Conservation (phyloP, 805 yeast species). For the Candida michaelii region DNA sequence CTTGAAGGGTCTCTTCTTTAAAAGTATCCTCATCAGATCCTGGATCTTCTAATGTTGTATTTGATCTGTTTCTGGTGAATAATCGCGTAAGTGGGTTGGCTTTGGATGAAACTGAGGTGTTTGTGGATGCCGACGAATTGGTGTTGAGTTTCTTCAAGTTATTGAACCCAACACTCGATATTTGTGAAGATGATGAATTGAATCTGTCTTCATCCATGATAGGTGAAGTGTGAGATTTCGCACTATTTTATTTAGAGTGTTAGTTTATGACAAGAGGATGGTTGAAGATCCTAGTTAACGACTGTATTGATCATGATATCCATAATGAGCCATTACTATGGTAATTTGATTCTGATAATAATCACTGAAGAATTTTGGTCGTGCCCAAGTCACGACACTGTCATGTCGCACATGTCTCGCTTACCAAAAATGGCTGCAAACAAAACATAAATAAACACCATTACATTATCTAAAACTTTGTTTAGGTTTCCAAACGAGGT, state of each 20-base stretch:
- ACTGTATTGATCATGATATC: no score
- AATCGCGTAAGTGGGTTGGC: slow-evolving; percentile 30
- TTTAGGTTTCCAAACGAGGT: not conserved
- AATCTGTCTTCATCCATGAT: slow-evolving; percentile 1
- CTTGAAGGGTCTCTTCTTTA: slow-evolving; percentile 12
- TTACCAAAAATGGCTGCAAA: slow-evolving; percentile 9
- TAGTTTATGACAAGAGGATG: no score
- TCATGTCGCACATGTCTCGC: not conserved
- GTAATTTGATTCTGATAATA: no score
- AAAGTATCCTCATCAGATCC: slow-evolving; percentile 6
- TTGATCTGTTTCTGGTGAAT: slow-evolving; percentile 30
- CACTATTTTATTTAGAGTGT: no score
- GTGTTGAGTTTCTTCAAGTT: slow-evolving; percentile 31
- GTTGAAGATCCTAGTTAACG: no score
- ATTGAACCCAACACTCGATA: slow-evolving; percentile 32
- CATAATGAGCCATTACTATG: no score
- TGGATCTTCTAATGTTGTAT: slow-evolving; percentile 15
- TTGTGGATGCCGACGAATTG: slow-evolving; percentile 25
- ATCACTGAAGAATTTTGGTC: no score
- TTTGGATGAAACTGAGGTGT: slow-evolving; percentile 22
- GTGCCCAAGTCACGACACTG: no score
- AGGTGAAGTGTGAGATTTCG: no score
- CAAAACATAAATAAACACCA: slow-evolving; percentile 11
- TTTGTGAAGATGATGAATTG: slow-evolving; percentile 18
- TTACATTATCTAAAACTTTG: slow-evolving; percentile 1